These are phyloP conservation scores for Ustulina deusta DNA, from an alignment of 2,329 filamentous ascomycete genomes.

Conservation along the genomic window DNA sequence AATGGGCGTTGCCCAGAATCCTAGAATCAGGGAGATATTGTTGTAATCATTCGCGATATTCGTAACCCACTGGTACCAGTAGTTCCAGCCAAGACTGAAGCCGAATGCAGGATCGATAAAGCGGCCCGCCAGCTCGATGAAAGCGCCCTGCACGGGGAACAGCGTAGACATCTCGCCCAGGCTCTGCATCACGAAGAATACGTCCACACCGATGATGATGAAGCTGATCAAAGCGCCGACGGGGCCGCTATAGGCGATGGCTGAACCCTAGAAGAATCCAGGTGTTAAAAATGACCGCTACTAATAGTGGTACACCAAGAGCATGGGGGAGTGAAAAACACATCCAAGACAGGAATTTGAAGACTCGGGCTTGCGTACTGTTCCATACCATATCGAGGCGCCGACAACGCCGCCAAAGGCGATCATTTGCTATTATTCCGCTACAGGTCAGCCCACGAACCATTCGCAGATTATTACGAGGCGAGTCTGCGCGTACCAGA, in stretches of 20 bases:
- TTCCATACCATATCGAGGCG: conserved; percentile 48
- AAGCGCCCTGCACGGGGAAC: conserved; percentile 65
- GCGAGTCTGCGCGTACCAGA: conserved; percentile 38
- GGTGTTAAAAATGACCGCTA: neutral
- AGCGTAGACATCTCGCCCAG: conserved; percentile 68
- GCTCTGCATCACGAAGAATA: conserved; percentile 61
- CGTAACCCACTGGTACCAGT: conserved; percentile 62
- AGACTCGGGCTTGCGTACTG: conserved; percentile 14
- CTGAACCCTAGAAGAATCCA: conserved; percentile 40
- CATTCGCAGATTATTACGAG: neutral
- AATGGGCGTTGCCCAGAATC: conserved; percentile 58
- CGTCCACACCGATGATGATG: conserved; percentile 50
- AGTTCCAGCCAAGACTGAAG: conserved; percentile 63
- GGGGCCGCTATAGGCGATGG: conserved; percentile 50
- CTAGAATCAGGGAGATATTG: conserved; percentile 58
- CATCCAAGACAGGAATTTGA: neutral
- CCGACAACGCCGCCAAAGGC: conserved; percentile 49
- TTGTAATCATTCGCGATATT: conserved; percentile 59
- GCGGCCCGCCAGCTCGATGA: conserved; percentile 63
- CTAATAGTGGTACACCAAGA: neutral
- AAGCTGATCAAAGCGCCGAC: conserved; percentile 51
- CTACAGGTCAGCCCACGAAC: neutral
- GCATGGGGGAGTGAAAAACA: neutral
- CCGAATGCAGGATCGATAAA: conserved; percentile 63
- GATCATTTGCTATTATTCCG: conserved; percentile 46